A percentile compares a stretch with the other conserved stretches of the same genome.
phyloP scores from a whole-genome alignment of 371 early-diverging fungal genomes.

The Mucor ambiguus region DNA sequence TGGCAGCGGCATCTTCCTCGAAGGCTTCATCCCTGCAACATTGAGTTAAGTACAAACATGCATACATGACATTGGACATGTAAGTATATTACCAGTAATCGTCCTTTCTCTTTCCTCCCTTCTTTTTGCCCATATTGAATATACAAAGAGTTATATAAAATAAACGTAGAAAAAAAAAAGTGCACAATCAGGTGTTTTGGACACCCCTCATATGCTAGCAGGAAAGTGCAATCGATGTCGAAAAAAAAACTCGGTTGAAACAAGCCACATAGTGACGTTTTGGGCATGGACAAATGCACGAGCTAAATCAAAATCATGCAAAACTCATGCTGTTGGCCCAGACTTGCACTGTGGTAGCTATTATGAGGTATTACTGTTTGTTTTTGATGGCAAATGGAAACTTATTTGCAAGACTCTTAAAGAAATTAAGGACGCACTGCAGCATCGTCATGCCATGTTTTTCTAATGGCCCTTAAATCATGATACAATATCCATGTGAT shows the following conservation, averaged over 20 bases:
- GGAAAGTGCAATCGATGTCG: slow-evolving; percentile 1
- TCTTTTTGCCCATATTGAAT: slow-evolving; percentile 52
- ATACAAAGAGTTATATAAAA: slow-evolving; percentile 3
- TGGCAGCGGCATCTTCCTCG: slow-evolving; percentile 38
- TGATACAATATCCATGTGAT: not conserved
- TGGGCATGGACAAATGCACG: not conserved
- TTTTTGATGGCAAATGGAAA: not conserved
- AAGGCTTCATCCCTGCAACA: slow-evolving; percentile 32
- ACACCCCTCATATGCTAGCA: not conserved
- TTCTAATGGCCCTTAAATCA: not conserved
- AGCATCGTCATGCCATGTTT: not conserved
- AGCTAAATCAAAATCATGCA: not conserved
- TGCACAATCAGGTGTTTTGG: not conserved
- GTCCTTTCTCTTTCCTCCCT: slow-evolving; percentile 54
- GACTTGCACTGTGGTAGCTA: not conserved
- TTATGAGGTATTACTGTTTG: not conserved
- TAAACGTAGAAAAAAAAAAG: slow-evolving; percentile 38
- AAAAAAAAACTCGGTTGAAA: not conserved
- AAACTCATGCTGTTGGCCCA: not conserved
- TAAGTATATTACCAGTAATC: slow-evolving; percentile 45
- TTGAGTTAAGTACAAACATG: not conserved
- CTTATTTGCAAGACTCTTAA: no score
- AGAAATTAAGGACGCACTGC: not conserved
- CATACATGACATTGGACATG: not conserved
- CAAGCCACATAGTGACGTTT: slow-evolving; percentile 3